phyloP scores from a whole-genome alignment of 371 early-diverging fungal species.

The Basidiobolus meristosporus region DNA sequence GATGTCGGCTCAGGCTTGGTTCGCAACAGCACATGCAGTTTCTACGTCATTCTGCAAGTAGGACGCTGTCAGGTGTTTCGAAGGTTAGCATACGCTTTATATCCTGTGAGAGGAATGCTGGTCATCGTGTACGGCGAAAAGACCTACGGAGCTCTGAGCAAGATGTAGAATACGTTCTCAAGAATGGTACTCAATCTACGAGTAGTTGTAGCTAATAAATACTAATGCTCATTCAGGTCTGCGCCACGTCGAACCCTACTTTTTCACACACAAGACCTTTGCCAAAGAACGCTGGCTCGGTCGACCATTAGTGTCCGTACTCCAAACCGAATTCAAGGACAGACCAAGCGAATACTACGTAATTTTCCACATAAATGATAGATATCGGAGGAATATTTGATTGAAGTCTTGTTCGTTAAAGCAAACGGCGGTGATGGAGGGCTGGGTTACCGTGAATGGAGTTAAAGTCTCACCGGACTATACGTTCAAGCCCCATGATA shows the following conservation, averaged over 20 bases:
- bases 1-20: too few relatives aligned
- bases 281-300: conserved; percentile 89
- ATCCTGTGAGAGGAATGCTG: too few relatives aligned
- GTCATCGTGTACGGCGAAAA: too few relatives aligned
- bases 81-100: too few relatives aligned
- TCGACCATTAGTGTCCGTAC: conserved; percentile 47
- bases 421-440: conserved; percentile 54
- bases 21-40: too few relatives aligned
- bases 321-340: conserved; percentile 72
- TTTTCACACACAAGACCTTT: conserved; percentile 52
- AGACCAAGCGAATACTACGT: conserved; percentile 64
- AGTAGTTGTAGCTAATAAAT: too few relatives aligned
- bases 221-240: too few relatives aligned
- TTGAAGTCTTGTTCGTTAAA: conserved; percentile 6
- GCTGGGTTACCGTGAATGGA: conserved; percentile 61
- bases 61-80: too few relatives aligned
- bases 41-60: too few relatives aligned
- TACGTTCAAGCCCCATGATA: conserved; percentile 44
- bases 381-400: not conserved
- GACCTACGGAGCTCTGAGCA: too few relatives aligned
- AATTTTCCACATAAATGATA: conserved; percentile 7
- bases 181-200: too few relatives aligned
- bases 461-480: conserved; percentile 21
- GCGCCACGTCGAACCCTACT: conserved; percentile 68
- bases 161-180: too few relatives aligned